Percentiles rank a stretch among this genome's conserved stretches.
phyloP scores from a whole-genome alignment of 148 eudicot species.

The Polygonum maritimum region DNA sequence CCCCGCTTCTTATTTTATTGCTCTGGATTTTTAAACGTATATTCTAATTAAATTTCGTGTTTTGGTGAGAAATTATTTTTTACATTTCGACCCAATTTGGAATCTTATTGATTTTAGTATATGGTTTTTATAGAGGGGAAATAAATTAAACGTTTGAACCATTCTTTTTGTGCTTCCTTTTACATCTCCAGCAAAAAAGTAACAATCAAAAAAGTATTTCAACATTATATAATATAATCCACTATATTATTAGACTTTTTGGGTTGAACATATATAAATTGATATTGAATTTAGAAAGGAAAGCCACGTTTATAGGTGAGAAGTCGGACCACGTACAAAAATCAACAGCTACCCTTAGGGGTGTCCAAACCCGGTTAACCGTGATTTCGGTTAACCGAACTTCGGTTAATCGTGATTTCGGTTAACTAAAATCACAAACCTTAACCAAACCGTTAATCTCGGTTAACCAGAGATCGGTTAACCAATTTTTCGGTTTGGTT shows the following conservation, averaged over 20 bases:
- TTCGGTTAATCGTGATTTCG: too few relatives aligned
- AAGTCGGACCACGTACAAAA: conserved; percentile 10
- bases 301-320: not conserved
- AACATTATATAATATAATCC: not conserved
- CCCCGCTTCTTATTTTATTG: not conserved
- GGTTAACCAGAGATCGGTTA: too few relatives aligned
- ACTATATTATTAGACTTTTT: conserved; percentile 5
- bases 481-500: too few relatives aligned
- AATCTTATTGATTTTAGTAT: not conserved
- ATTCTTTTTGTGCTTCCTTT: not conserved
- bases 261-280: not conserved
- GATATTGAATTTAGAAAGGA: not conserved
- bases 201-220: not conserved
- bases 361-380: too few relatives aligned
- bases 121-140: too few relatives aligned
- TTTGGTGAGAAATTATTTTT: not conserved
- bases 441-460: too few relatives aligned
- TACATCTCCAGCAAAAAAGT: not conserved
- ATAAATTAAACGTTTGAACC: not conserved
- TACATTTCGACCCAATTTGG: not conserved
- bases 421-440: too few relatives aligned
- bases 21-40: not conserved
- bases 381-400: too few relatives aligned
- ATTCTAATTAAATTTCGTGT: not conserved
- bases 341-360: conserved; percentile 12